Evolutionary conservation across 805 yeast genomes (phyloP), one percentile per base, ranked within the genome.

Genomic region (Cephaloascus albidus): DNA sequence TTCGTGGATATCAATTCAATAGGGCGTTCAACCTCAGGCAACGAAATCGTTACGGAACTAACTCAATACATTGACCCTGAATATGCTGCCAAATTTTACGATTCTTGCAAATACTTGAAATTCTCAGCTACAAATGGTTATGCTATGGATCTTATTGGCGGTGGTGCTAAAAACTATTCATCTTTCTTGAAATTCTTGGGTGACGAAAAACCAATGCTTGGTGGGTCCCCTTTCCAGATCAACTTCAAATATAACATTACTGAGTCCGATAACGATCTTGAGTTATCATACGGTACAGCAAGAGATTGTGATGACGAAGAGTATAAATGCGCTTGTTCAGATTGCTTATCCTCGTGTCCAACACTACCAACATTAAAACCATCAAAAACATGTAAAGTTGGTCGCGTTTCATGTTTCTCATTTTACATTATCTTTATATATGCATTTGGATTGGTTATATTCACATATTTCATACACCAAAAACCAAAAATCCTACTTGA

Each of bases 101-200:
- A 88, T 41, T 85, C 96, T 2, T 90, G 98, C 63, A 84, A 84
- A 49, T 78, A 81, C 45, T 82, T 90, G 55, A 88, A 90, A 60
- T 89, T 93, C 57, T 78, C 90, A 3, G 96, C 96, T 5, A 88
- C 97, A 2, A 90, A 89, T 58, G 96, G 97, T 2, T 85, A 74
- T 51, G 97, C 96, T 8, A 88, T 90, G 97, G 97, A 90, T 54
- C 68, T 90, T 33, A 81, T 90, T 33, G 98, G 98, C 5, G 98
- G 98, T n/a, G 97, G 97, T 2, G 97, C 97, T 2, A 72, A 68
- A 40, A 75, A 79, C 49, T 85, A 76, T 56, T 49, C 65, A 26
- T 76, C 77, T 40, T 90, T 90, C 54, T 63, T 90, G 47, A 84
- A 88, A 60, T 93, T 90, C 53, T 60, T 93, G 38, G 97, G 97